Evolutionary conservation across 2,329 filamentous ascomycete genomes (phyloP).

Genomic region (Colletotrichum spaethianum): DNA sequence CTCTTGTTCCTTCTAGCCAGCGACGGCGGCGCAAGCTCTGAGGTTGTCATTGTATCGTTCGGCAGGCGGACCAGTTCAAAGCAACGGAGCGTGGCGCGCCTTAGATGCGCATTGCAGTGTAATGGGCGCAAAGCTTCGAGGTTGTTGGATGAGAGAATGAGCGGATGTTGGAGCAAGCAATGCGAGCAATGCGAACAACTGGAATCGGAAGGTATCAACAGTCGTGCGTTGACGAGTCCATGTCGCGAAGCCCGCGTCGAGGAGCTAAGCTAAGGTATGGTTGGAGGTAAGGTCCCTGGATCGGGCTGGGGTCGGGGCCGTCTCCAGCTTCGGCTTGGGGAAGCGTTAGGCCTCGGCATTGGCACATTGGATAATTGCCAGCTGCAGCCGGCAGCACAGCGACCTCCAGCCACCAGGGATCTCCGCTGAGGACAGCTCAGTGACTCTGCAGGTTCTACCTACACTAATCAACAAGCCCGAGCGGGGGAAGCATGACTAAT

Average conservation of each 20-base stretch:
- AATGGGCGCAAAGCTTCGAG: not conserved
- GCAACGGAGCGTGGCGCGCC: conserved; percentile 14
- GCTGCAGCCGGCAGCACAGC: conserved; percentile 25
- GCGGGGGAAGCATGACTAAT: conserved; percentile 33
- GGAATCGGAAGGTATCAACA: conserved; percentile 5
- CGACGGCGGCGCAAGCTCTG: conserved; percentile 47
- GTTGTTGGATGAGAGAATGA: not conserved
- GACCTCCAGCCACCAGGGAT: conserved; percentile 16
- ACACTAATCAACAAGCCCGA: not conserved
- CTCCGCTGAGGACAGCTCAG: conserved; percentile 14
- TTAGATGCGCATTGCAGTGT: conserved; percentile 29
- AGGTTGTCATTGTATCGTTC: conserved; percentile 31
- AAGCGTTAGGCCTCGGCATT: conserved; percentile 40
- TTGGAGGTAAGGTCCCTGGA: conserved; percentile 19
- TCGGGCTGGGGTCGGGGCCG: conserved; percentile 27
- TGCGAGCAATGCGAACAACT: conserved; percentile 22
- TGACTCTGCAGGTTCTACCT: not conserved
- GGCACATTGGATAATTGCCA: conserved; percentile 27
- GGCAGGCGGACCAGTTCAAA: not conserved
- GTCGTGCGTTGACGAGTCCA: conserved; percentile 8
- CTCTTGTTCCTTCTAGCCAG: conserved; percentile 53
- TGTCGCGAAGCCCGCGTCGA: conserved; percentile 24
- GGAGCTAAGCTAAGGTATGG: conserved; percentile 30
- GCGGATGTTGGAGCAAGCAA: not conserved
- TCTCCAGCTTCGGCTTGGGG: conserved; percentile 38